phyloP scores from a whole-genome alignment of 1,139 yeast genomes.

The Suhomyces bokatorum region DNA sequence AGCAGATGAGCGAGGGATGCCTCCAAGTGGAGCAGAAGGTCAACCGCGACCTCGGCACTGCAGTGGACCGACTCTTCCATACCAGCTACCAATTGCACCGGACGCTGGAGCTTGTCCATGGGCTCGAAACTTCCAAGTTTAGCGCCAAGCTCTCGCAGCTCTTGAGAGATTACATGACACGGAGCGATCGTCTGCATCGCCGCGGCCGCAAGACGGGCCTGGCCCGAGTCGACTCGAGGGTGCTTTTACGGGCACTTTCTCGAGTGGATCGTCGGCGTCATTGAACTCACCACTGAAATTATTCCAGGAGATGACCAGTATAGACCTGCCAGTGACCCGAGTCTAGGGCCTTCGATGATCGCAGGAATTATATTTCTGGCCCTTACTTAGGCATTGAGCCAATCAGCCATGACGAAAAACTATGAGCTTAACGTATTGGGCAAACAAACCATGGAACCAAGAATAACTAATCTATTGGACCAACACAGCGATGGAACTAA shows the following conservation, averaged over 20 bases:
- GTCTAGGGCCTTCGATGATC: no score
- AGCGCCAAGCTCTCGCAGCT: constrained; percentile 9
- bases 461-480: no score
- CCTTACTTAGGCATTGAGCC: no score
- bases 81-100: constrained; percentile 17
- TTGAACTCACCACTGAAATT: neutral
- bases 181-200: neutral
- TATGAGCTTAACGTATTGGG: no score
- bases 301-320: no score
- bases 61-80: constrained; percentile 18
- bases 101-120: constrained; percentile 14
- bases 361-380: no score
- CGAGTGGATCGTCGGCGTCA: constrained; percentile 9
- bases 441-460: no score
- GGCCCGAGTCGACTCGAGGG: constrained; percentile 7
- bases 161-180: constrained; percentile 14
- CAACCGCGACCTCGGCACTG: constrained; percentile 10
- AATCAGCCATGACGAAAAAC: no score
- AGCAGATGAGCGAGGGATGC: constrained; percentile 4
- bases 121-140: constrained; percentile 9
- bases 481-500: no score
- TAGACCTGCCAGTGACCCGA: no score
- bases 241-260: constrained; percentile 15
- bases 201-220: no score
- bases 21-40: constrained; percentile 3